phyloP scores from a whole-genome alignment of 2,329 filamentous ascomycete genomes.

The Zasmidium angulare region DNA sequence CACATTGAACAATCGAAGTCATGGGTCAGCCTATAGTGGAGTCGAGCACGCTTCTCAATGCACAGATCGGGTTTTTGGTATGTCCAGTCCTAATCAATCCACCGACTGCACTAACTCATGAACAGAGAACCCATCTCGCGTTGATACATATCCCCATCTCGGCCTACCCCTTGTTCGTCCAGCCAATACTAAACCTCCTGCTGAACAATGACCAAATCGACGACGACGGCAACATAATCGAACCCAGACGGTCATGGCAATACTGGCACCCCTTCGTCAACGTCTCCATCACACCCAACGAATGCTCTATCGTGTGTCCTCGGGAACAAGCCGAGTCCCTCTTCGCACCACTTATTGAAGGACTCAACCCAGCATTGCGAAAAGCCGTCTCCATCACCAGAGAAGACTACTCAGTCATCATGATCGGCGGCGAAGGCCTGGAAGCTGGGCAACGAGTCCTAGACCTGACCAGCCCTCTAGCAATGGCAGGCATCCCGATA shows the following conservation, averaged over 20 bases:
- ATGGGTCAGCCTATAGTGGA: constrained; percentile 29
- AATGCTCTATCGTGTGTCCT: constrained; percentile 90
- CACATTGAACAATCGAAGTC: neutral
- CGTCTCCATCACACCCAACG: constrained; percentile 85
- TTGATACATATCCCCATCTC: constrained; percentile 86
- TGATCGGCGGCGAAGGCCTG: constrained; percentile 84
- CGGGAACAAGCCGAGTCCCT: constrained; percentile 69
- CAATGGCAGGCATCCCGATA: constrained; percentile 88
- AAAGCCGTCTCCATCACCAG: constrained; percentile 68
- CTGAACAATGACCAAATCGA: constrained; percentile 50
- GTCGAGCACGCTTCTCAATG: constrained; percentile 48
- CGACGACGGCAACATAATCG: constrained; percentile 39
- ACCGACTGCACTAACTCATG: constrained; percentile 4
- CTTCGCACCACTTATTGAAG: constrained; percentile 69
- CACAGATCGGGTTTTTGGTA: constrained; percentile 52
- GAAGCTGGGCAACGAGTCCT: constrained; percentile 89
- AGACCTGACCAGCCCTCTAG: constrained; percentile 85
- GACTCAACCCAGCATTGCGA: constrained; percentile 53
- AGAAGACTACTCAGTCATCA: constrained; percentile 84
- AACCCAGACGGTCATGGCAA: constrained; percentile 43
- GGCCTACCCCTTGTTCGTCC: constrained; percentile 74
- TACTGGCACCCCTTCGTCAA: constrained; percentile 80
- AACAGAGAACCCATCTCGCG: constrained; percentile 79
- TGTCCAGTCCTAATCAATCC: constrained; percentile 2
- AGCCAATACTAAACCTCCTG: constrained; percentile 82